Percentiles rank a stretch among this genome's conserved stretches.
Evolutionary conservation across 1,139 yeast genomes (phyloP).

Genomic region (Groenewaldozyma auringiensis): DNA sequence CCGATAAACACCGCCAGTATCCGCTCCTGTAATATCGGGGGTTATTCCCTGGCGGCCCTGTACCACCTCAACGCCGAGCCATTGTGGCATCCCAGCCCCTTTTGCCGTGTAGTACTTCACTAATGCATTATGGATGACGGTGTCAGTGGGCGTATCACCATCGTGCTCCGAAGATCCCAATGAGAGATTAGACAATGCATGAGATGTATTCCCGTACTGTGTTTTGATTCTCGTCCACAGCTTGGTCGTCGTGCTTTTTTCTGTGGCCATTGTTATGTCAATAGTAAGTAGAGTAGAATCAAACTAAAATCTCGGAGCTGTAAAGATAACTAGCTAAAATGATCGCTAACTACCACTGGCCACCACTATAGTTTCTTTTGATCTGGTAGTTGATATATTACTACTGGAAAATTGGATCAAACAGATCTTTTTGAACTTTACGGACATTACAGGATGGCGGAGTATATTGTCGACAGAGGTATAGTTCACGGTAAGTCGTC

Average conservation of each 20-base stretch:
- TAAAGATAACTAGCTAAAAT: background rate
- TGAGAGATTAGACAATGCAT: constrained; percentile 22
- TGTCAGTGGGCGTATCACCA: constrained; percentile 29
- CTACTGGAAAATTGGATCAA: too few species aligned
- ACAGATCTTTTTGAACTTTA: too few species aligned
- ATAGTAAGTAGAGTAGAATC: background rate
- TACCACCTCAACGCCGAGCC: constrained; percentile 22
- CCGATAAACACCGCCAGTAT: background rate
- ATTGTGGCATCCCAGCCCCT: constrained; percentile 20
- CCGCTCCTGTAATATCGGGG: constrained; percentile 4
- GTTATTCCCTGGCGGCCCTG: constrained; percentile 4
- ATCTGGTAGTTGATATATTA: too few species aligned
- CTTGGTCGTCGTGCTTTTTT: constrained; percentile 9
- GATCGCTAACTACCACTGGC: too few species aligned
- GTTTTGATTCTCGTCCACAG: constrained; percentile 22
- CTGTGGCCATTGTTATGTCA: constrained; percentile 1
- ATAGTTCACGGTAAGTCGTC: constrained; percentile 28
- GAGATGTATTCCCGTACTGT: constrained; percentile 22
- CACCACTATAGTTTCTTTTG: too few species aligned
- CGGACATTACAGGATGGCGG: constrained; percentile 4
- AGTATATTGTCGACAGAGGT: constrained; percentile 30
- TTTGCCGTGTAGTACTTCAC: constrained; percentile 24
- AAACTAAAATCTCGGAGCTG: background rate
- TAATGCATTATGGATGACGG: constrained; percentile 31
- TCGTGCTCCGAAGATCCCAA: constrained; percentile 27